Evolutionary conservation across 345 rosid species (phyloP).

Genomic region (Gossypium sturtianum): DNA sequence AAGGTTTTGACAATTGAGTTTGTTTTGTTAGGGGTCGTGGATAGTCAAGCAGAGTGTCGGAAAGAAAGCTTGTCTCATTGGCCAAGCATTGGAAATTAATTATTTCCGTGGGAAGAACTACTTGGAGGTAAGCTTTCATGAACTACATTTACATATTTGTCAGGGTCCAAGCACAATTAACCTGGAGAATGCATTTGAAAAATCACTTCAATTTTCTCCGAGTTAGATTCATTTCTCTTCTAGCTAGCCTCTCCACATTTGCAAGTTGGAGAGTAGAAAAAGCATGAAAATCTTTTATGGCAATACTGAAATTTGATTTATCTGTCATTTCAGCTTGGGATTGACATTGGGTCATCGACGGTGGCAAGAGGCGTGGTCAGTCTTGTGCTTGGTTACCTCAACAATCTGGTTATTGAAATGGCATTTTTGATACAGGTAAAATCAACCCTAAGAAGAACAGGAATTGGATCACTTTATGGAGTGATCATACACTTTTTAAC

Average conservation of each 20-base stretch:
- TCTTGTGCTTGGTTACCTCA: slow-evolving; percentile 94
- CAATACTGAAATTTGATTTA: neutral
- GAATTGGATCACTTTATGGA: neutral
- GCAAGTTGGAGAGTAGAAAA: neutral
- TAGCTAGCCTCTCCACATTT: neutral
- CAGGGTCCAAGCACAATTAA: neutral
- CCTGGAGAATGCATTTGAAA: neutral
- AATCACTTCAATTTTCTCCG: neutral
- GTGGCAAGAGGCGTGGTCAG: slow-evolving; percentile 95
- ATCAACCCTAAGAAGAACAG: neutral
- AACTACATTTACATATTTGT: neutral
- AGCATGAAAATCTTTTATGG: neutral
- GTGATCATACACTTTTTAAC: too few relatives aligned
- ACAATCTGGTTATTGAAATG: slow-evolving; percentile 90
- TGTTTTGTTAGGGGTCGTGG: slow-evolving; percentile 79
- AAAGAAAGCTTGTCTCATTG: slow-evolving; percentile 89
- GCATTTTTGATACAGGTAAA: slow-evolving; percentile 88
- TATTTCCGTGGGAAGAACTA: slow-evolving; percentile 87
- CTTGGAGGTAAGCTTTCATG: slow-evolving; percentile 58
- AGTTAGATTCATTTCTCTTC: neutral
- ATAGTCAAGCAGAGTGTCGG: slow-evolving; percentile 97
- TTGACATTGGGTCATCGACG: slow-evolving; percentile 89
- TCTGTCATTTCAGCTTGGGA: slow-evolving; percentile 61
- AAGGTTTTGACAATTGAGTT: slow-evolving; percentile 4
- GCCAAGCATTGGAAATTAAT: slow-evolving; percentile 88